Evolutionary conservation across 2,329 filamentous ascomycete species (phyloP).

Genomic region (Penicillium sp.): DNA sequence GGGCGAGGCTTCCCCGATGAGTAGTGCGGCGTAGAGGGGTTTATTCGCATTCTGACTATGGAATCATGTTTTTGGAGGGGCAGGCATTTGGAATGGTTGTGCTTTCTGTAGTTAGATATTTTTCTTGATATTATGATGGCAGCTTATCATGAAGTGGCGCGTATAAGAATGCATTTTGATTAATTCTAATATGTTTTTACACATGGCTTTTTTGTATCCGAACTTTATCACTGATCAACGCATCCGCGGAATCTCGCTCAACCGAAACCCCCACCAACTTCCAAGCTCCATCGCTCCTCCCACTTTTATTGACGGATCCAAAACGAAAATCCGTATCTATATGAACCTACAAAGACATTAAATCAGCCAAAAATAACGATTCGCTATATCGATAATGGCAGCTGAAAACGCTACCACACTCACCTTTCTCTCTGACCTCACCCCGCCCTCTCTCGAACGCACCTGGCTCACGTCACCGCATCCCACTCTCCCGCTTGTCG

Average conservation of each 20-base stretch:
- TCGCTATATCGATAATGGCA: constrained; percentile 1
- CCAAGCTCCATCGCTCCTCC: no score
- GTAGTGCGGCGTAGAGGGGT: constrained; percentile 21
- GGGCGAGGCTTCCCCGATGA: constrained; percentile 31
- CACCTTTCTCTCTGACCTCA: constrained; percentile 46
- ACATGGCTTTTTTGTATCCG: neutral
- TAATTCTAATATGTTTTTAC: neutral
- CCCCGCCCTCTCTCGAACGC: constrained; percentile 61
- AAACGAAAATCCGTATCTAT: neutral
- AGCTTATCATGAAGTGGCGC: neutral
- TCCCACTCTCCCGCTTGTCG: constrained; percentile 83
- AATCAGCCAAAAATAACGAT: neutral
- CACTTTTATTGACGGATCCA: neutral
- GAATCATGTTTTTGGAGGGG: constrained; percentile 2
- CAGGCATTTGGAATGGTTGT: neutral
- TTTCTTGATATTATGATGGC: neutral
- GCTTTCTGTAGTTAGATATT: constrained; percentile 1
- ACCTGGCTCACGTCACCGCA: constrained; percentile 88
- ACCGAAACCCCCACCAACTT: neutral
- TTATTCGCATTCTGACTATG: constrained; percentile 1
- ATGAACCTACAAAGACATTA: neutral
- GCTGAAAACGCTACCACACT: constrained; percentile 2
- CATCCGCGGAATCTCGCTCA: neutral
- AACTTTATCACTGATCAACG: neutral
- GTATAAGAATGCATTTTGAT: neutral